phyloP scores from a whole-genome alignment of 768 basidiomycete species.

The Strobilomyces dryophilus region DNA sequence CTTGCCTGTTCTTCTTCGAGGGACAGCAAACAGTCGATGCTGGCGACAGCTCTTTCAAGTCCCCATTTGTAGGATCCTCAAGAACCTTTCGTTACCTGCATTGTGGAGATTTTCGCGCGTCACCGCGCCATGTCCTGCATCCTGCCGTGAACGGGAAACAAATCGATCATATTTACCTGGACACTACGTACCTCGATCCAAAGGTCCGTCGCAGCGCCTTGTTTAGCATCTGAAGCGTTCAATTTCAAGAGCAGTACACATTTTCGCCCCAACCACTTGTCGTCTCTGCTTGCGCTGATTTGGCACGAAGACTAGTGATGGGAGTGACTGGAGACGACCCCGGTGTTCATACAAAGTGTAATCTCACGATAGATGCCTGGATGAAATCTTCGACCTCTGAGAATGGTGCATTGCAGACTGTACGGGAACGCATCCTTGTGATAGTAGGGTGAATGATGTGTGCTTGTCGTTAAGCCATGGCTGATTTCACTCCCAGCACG shows the following conservation, averaged over 20 bases:
- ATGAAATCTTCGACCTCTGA: constrained; percentile 32
- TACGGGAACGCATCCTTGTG: constrained; percentile 44
- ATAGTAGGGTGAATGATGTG: constrained; percentile 60
- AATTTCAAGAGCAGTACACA: constrained; percentile 55
- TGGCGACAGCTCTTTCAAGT: constrained; percentile 77
- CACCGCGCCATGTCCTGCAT: constrained; percentile 82
- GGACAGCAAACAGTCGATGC: constrained; percentile 86
- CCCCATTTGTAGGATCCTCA: constrained; percentile 63
- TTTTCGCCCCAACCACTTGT: constrained; percentile 96
- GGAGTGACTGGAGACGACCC: constrained; percentile 35
- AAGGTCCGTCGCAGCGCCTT: constrained; percentile 42
- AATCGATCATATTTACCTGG: constrained; percentile 87
- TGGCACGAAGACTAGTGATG: constrained; percentile 56
- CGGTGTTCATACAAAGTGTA: constrained; percentile 19
- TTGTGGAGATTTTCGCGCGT: constrained; percentile 92
- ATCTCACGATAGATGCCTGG: constrained; percentile 51
- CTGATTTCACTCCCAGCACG: constrained; percentile 49
- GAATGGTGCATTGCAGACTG: constrained; percentile 34
- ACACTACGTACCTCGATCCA: constrained; percentile 93
- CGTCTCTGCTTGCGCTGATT: constrained; percentile 85
- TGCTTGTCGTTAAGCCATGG: neutral
- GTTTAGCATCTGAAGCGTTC: neutral
- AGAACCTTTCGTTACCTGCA: constrained; percentile 85
- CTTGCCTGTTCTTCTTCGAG: constrained; percentile 90
- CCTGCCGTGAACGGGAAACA: constrained; percentile 76